Base-by-base conservation (phyloP, 1,139 yeast species). In the Suhomyces kunorum region DNA sequence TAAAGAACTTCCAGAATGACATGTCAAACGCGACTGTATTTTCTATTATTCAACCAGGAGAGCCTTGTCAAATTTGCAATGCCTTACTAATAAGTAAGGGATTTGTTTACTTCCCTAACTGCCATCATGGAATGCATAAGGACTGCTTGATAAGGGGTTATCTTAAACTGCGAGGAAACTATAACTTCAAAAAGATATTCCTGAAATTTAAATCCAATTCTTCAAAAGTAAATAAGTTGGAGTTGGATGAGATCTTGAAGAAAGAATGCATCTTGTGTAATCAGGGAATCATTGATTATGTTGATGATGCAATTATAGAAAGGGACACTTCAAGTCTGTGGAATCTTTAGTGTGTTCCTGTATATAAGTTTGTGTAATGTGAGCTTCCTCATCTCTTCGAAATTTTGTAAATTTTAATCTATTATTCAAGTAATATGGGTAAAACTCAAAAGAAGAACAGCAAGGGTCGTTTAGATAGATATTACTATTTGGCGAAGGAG, bases 381-480 rank as follows among this genome's bases (percentile, higher is more conserved):
- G 9, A 19, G 13, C 16, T 23, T 28, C 32, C 40, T 42, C 45
- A 38, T 38, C 45, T 38, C 44, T 24, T 28, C 31, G 38, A 41
- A 41, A 25, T 30, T 38, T 39, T 41, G 37, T 24, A 30, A 27
- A 19, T 34, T 40, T 44, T 49, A 47, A 36, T 46, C 31, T 47
- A 37, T 15, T 13, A 16, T 28, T 29, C 5, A 16, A 28, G n/a
- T 28, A 42, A 29, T 32, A 85, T 86, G 95, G 98, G 96, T 67
- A 89, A 83, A 67, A 82, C 92, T 33, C 97, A 92, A 61, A 92
- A 92, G 80, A 92, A 92, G 71, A 85, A 87, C 63, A 88, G 96
- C 66, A 92, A 92, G 76, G 98, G 98, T 74, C 98, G 98, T 81
- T 83, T 92, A 65, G 98, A 92, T 74, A 85, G 92, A 56, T 92